A percentile compares a stretch with the other conserved stretches of the same genome.
Evolutionary conservation across 169 alveolate species (phyloP).

Genomic region (Plasmodium blacklocki): DNA sequence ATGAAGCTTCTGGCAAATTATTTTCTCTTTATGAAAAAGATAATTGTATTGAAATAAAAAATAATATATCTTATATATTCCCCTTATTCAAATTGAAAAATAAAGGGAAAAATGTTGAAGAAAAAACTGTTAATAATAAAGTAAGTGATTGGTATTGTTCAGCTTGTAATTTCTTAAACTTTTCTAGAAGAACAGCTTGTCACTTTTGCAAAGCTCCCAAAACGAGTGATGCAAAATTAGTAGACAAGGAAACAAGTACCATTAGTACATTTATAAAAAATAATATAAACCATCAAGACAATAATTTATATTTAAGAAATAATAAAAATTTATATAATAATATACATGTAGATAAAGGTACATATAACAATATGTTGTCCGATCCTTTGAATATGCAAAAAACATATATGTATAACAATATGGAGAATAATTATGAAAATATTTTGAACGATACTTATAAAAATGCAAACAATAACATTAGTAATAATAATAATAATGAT

Average conservation of each 20-base stretch:
- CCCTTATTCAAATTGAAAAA: constrained; percentile 35
- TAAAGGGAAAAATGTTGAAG: constrained; percentile 15
- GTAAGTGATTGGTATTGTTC: constrained; percentile 86
- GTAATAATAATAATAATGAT: neutral
- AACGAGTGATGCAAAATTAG: constrained; percentile 56
- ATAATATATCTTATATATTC: constrained; percentile 55
- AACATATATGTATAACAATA: neutral
- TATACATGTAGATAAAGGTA: neutral
- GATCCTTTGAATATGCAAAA: neutral
- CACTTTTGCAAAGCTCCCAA: constrained; percentile 62
- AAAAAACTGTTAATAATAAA: constrained; percentile 40
- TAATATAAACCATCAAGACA: constrained; percentile 6
- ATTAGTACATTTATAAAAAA: constrained; percentile 31
- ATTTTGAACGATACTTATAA: neutral
- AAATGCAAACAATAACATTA: neutral
- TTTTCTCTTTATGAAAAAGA: constrained; percentile 77
- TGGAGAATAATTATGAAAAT: constrained; percentile 1
- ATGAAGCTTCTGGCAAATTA: constrained; percentile 61
- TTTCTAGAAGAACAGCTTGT: constrained; percentile 76
- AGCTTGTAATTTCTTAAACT: constrained; percentile 82
- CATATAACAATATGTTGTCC: neutral
- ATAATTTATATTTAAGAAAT: neutral
- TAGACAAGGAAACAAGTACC: constrained; percentile 19
- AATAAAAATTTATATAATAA: neutral
- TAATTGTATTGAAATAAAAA: constrained; percentile 34